These are phyloP conservation scores for Centella asiatica DNA, from an alignment of 129 eudicot genomes.

Conservation along the genomic window DNA sequence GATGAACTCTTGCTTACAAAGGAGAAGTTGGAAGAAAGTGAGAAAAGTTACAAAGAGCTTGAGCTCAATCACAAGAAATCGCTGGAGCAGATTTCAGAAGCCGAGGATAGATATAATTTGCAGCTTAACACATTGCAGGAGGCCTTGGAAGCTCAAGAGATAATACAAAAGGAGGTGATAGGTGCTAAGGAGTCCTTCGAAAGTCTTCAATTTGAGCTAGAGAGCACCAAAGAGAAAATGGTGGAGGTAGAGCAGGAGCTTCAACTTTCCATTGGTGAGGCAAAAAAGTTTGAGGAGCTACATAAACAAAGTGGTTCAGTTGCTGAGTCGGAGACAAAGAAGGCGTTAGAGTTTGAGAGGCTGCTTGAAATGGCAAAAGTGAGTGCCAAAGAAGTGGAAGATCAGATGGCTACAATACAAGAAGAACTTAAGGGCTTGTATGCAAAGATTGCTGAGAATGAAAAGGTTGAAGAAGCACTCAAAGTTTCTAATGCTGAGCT, in stretches of 20 bases:
- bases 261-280: slow-evolving; percentile 47
- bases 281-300: slow-evolving; percentile 65
- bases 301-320: slow-evolving; percentile 66
- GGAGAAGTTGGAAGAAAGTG: slow-evolving; percentile 51
- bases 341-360: slow-evolving; percentile 61
- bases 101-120: slow-evolving; percentile 44
- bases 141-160: slow-evolving; percentile 58
- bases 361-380: slow-evolving; percentile 64
- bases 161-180: slow-evolving; percentile 54
- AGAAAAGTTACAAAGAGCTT: slow-evolving; percentile 50
- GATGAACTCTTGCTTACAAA: slow-evolving; percentile 45
- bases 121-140: slow-evolving; percentile 59
- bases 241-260: slow-evolving; percentile 54
- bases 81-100: slow-evolving; percentile 38
- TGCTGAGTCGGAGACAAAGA: slow-evolving; percentile 75
- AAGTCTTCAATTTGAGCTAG: slow-evolving; percentile 53
- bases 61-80: slow-evolving; percentile 52
- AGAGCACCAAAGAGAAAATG: slow-evolving; percentile 57
- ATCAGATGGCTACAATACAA: slow-evolving; percentile 51
- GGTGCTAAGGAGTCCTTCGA: slow-evolving; percentile 61
- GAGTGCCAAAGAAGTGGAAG: slow-evolving; percentile 70
- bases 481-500: slow-evolving; percentile 44
- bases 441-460: slow-evolving; percentile 56
- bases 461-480: slow-evolving; percentile 63
- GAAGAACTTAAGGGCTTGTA: slow-evolving; percentile 61